A percentile compares a stretch with the other conserved stretches of the same genome.
Evolutionary conservation across 2,329 filamentous ascomycete genomes (phyloP).

Genomic region (Venturia carpophila): DNA sequence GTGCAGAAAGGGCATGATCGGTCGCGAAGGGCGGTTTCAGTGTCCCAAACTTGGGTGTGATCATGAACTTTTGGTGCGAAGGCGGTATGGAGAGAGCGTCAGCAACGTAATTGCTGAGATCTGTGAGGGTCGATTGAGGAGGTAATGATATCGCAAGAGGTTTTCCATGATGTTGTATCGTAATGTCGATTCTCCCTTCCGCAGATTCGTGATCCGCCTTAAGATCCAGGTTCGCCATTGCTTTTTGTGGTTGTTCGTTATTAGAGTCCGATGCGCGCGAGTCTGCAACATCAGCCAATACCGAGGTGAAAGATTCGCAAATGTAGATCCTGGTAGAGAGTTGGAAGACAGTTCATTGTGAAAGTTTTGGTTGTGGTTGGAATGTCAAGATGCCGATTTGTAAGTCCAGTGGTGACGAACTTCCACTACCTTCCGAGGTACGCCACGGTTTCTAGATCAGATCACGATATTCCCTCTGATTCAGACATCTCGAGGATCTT

Average conservation of each 20-base stretch:
- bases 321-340: neutral
- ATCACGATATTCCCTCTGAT: neutral
- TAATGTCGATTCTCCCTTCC: conserved; percentile 22
- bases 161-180: conserved; percentile 48
- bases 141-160: conserved; percentile 42
- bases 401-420: conserved; percentile 5
- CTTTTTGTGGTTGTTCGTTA: neutral
- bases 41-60: conserved; percentile 57
- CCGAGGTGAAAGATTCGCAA: neutral
- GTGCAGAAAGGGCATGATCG: conserved; percentile 40
- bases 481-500: neutral
- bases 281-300: neutral
- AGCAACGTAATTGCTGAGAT: conserved; percentile 54
- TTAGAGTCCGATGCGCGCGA: neutral
- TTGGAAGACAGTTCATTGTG: neutral
- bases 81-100: conserved; percentile 50
- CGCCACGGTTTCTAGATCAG: neutral
- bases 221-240: neutral
- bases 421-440: neutral
- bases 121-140: conserved; percentile 43
- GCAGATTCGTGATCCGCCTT: neutral
- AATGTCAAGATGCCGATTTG: neutral
- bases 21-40: conserved; percentile 58
- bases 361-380: neutral
- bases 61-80: conserved; percentile 58